phyloP scores from a whole-genome alignment of 2,329 filamentous ascomycete genomes.

The Nemania sp. region DNA sequence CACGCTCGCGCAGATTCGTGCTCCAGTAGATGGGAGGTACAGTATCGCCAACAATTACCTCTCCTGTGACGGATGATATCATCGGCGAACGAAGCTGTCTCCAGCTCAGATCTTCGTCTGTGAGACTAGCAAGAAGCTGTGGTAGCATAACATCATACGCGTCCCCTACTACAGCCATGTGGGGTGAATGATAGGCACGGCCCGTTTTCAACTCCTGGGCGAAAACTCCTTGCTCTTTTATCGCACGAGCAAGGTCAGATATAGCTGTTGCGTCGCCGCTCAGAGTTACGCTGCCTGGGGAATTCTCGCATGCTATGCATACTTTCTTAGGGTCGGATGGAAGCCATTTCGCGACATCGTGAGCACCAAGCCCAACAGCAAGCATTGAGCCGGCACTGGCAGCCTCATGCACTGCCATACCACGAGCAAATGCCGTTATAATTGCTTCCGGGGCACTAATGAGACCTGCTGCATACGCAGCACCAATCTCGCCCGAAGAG shows the following conservation, averaged over 20 bases:
- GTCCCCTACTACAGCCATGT: conserved; percentile 57
- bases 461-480: conserved; percentile 53
- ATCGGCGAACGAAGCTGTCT: conserved; percentile 31
- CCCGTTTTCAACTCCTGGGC: conserved; percentile 59
- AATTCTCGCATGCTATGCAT: conserved; percentile 54
- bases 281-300: conserved; percentile 58
- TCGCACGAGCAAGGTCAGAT: conserved; percentile 54
- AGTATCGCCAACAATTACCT: conserved; percentile 23
- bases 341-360: conserved; percentile 43
- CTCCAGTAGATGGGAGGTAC: conserved; percentile 44
- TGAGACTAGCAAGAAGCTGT: conserved; percentile 28
- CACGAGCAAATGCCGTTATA: conserved; percentile 44
- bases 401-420: conserved; percentile 33
- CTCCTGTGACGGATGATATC: conserved; percentile 46
- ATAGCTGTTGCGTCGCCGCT: conserved; percentile 60
- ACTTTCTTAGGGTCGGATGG: conserved; percentile 38
- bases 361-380: conserved; percentile 48
- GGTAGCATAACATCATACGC: conserved; percentile 37
- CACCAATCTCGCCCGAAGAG: conserved; percentile 58
- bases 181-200: conserved; percentile 56
- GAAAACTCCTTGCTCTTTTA: conserved; percentile 59
- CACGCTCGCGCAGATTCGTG: conserved; percentile 42
- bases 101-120: conserved; percentile 37
- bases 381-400: conserved; percentile 48
- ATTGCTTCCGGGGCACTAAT: conserved; percentile 46